Evolutionary conservation across 1,284 basidiomycete genomes (phyloP).

Genomic region (Marasmius oreades): DNA sequence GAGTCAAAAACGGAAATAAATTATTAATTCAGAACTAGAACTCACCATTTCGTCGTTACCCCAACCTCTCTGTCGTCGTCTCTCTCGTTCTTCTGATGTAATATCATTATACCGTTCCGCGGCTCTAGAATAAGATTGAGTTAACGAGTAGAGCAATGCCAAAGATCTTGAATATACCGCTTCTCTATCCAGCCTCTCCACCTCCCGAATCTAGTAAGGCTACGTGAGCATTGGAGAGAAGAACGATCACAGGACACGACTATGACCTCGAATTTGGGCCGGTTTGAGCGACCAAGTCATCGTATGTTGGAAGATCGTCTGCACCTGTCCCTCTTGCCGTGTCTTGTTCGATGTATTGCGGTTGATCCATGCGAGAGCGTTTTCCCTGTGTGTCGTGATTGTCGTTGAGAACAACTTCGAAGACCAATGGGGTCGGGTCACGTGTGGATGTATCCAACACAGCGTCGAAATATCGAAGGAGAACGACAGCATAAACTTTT

Average conservation of each 20-base stretch:
- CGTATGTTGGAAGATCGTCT: conserved; percentile 70
- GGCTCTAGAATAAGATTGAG: conserved; percentile 45
- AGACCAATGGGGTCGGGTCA: no score
- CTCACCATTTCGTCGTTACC: conserved; percentile 34
- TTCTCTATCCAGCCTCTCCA: conserved; percentile 87
- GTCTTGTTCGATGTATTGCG: conserved; percentile 50
- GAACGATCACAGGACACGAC: conserved; percentile 14
- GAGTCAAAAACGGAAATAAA: no score
- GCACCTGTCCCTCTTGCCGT: conserved; percentile 35
- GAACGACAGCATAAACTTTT: no score
- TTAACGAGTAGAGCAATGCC: background rate
- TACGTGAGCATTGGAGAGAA: conserved; percentile 13
- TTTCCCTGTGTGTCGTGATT: no score
- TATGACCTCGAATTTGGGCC: conserved; percentile 71
- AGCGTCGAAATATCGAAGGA: no score
- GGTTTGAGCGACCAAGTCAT: conserved; percentile 65
- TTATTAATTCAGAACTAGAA: background rate
- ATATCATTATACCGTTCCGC: conserved; percentile 72
- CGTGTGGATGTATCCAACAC: no score
- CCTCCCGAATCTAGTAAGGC: conserved; percentile 60
- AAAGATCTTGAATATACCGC: conserved; percentile 44
- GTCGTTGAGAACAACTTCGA: no score
- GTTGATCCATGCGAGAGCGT: background rate
- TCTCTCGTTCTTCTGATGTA: conserved; percentile 51
- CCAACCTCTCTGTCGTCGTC: conserved; percentile 68